Evolutionary conservation across 78 protist species (phyloP).

Genomic region (Dictyostelium capitatum): DNA sequence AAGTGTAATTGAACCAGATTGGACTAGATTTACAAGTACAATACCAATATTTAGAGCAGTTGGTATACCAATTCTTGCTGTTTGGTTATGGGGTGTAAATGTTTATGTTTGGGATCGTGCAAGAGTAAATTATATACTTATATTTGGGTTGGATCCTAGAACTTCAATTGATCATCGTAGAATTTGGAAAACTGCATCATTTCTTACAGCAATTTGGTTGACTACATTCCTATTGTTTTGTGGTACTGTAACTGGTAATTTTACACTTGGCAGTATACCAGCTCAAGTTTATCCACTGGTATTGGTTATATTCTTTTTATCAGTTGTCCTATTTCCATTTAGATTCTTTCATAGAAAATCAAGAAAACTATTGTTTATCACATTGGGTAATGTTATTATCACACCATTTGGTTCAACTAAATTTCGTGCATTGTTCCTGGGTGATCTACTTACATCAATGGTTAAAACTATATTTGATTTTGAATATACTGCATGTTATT

Average conservation of each 20-base stretch:
- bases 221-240: conserved; percentile 50
- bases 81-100: conserved; percentile 72
- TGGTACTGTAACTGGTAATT: conserved; percentile 66
- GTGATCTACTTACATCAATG: conserved; percentile 81
- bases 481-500: conserved; percentile 80
- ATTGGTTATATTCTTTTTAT: conserved; percentile 54
- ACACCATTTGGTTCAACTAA: conserved; percentile 75
- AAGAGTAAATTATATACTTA: conserved; percentile 50
- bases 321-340: conserved; percentile 63
- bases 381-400: conserved; percentile 41
- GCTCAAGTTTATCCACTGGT: conserved; percentile 69
- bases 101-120: conserved; percentile 57
- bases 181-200: conserved; percentile 56
- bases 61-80: conserved; percentile 63
- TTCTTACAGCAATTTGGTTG: conserved; percentile 56
- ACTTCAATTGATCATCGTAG: conserved; percentile 47
- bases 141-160: conserved; percentile 71
- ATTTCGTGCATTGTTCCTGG: conserved; percentile 60
- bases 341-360: conserved; percentile 77
- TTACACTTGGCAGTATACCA: conserved; percentile 19
- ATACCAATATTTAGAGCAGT: conserved; percentile 72
- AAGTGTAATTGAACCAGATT: conserved; percentile 27
- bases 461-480: conserved; percentile 76
- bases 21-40: conserved; percentile 35
- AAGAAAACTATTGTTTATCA: conserved; percentile 25